These are phyloP conservation scores for Candida xiaguanensis DNA, from an alignment of 805 yeast species.

Conservation along the genomic window DNA sequence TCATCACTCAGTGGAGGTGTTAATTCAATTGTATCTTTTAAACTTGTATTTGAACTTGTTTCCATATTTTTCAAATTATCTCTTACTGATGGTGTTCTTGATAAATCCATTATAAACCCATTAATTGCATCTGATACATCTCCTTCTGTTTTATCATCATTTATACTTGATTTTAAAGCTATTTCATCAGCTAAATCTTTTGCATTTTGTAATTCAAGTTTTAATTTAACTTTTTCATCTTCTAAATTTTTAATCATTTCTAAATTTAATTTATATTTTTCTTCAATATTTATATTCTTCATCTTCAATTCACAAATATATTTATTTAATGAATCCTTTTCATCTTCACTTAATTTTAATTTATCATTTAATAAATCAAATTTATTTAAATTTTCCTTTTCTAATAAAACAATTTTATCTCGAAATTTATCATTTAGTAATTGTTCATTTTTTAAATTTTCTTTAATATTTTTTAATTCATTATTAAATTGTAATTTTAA, in stretches of 20 bases:
- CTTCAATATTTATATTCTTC: neutral
- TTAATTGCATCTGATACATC: conserved; percentile 9
- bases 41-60: neutral
- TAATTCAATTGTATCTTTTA: conserved; percentile 6
- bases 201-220: neutral
- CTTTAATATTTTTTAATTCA: conserved; percentile 11
- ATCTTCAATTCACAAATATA: conserved; percentile 3
- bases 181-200: conserved; percentile 4
- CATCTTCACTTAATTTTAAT: conserved; percentile 2
- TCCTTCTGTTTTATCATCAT: neutral
- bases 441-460: conserved; percentile 16
- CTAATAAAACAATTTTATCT: conserved; percentile 12
- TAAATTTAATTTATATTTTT: conserved; percentile 1
- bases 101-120: conserved; percentile 11
- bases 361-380: conserved; percentile 2
- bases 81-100: conserved; percentile 11
- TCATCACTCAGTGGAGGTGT: conserved; percentile 11
- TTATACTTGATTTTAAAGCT: neutral
- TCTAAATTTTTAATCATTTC: conserved; percentile 3
- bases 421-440: conserved; percentile 13
- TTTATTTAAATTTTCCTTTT: conserved; percentile 7
- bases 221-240: conserved; percentile 2
- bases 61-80: conserved; percentile 8
- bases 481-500: conserved; percentile 18
- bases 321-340: neutral